Evolutionary conservation across 2,329 filamentous ascomycete genomes (phyloP).

Genomic region (Penicillium sp.): DNA sequence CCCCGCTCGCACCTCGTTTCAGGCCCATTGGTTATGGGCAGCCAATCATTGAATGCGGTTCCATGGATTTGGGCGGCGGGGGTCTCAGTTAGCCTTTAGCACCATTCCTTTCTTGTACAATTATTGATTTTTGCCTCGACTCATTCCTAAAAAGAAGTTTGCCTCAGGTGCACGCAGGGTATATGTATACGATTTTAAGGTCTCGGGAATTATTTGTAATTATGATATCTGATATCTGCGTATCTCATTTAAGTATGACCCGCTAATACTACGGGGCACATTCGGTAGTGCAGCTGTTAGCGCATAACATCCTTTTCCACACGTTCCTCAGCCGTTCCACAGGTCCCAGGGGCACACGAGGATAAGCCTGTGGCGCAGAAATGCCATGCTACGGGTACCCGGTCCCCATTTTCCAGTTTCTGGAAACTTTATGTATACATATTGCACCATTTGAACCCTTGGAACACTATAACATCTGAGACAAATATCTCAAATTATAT

Average conservation of each 20-base stretch:
- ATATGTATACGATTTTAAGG: neutral
- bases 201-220: neutral
- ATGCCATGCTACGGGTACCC: neutral
- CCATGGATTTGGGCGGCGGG: slow-evolving; percentile 3
- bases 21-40: neutral
- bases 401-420: slow-evolving; percentile 4
- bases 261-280: slow-evolving; percentile 2
- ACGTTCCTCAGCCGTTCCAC: slow-evolving; percentile 9
- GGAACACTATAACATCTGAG: neutral
- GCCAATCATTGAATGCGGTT: slow-evolving; percentile 2
- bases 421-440: neutral
- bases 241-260: neutral
- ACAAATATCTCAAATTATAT: neutral
- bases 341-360: slow-evolving; percentile 8
- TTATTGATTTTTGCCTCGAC: neutral
- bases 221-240: neutral
- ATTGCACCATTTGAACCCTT: neutral
- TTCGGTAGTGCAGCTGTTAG: slow-evolving; percentile 7
- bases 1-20: slow-evolving; percentile 6
- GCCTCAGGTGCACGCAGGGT: neutral
- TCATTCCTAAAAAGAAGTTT: neutral
- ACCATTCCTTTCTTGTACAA: neutral
- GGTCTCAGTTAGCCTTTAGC: neutral
- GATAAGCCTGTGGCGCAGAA: slow-evolving; percentile 8
- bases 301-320: slow-evolving; percentile 6